Percentiles rank a stretch among this genome's conserved stretches.
These are phyloP conservation scores for Apiotrichum gracile DNA, from an alignment of 1,284 basidiomycete genomes.

Conservation along the genomic window DNA sequence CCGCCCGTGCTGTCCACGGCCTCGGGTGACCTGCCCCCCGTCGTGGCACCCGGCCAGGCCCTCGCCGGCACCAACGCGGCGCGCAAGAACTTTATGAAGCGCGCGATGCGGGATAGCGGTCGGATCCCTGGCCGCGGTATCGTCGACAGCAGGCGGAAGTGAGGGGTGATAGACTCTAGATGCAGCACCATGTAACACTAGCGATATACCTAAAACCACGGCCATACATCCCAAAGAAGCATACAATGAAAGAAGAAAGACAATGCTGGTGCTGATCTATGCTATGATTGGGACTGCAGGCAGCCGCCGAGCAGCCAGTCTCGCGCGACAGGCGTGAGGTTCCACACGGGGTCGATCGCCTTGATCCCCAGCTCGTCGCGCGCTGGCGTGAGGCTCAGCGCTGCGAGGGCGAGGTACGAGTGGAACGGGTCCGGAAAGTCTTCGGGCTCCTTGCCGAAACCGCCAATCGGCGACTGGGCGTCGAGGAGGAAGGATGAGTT, in stretches of 20 bases:
- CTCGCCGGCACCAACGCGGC: not conserved
- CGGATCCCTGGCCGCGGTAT: constrained; percentile 23
- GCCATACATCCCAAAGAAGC: not conserved
- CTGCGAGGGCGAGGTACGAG: constrained; percentile 79
- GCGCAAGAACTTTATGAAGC: constrained; percentile 26
- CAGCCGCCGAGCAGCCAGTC: constrained; percentile 53
- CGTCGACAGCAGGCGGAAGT: constrained; percentile 27
- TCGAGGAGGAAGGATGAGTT: constrained; percentile 61
- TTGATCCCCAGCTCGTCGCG: constrained; percentile 55
- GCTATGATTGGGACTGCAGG: too few species aligned
- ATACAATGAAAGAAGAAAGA: not conserved
- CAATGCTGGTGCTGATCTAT: too few species aligned
- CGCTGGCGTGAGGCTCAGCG: constrained; percentile 60
- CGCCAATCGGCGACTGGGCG: constrained; percentile 79
- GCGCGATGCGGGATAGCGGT: constrained; percentile 33
- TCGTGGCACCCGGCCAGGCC: constrained; percentile 15
- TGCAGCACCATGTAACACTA: not conserved
- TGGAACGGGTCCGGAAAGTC: constrained; percentile 85
- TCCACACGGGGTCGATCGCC: constrained; percentile 61
- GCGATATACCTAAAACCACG: not conserved
- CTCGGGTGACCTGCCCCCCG: constrained; percentile 21
- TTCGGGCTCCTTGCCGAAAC: constrained; percentile 71
- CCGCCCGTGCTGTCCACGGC: constrained; percentile 11
- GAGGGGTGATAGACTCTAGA: not conserved
- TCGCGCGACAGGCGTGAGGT: constrained; percentile 60